Evolutionary conservation across 2,329 filamentous ascomycete genomes (phyloP), one percentile per base, ranked within the genome.

Genomic region (Stagonosporopsis vannaccii): DNA sequence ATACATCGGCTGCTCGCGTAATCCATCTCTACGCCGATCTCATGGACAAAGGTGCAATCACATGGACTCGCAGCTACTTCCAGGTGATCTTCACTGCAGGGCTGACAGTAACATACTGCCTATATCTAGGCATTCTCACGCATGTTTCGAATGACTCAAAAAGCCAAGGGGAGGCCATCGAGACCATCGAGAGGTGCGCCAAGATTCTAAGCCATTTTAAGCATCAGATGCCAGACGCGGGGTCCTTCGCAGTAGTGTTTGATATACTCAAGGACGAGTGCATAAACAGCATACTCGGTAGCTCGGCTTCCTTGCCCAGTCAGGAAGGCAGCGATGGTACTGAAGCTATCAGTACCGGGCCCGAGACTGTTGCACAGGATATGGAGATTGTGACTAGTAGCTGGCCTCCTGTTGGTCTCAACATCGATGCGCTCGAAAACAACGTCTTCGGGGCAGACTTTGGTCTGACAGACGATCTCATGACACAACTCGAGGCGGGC

Each of bases 51-150:
- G 67, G 67, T 2, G 67, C 71, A 12, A 78, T 81, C 32, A 80
- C 77, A 0, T 79, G 76, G 50, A 81, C 80, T 0, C 67, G 79
- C n/a, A 80, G 77, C 41, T 82, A 82, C 56, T 82, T 82, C 23
- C 80, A 82, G 46, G 75, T 78, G 42, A 75, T 82, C 2, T 81
- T 81, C 42, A 79, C 79, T 0, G 78, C 79, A 2, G 80, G 79
- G 0, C 54, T 82, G 0, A 62, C 65, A 2, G 52, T 66, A 13
- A 64, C 51, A 11, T 66, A 57, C 36, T 67, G 62, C 76, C 71
- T 5, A 8, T 56, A 47, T 20, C 25, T 64, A 4, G 56, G 58
- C 74, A 69, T 53, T 66, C 66, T 46, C 67, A 6, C 66, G 68
- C 0, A 11, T 46, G 53, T 4, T 23, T 51, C 11, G 36, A 35